Conservation (phyloP, 2,329 filamentous ascomycete genomes). For the Pseudomassariella vexata region DNA sequence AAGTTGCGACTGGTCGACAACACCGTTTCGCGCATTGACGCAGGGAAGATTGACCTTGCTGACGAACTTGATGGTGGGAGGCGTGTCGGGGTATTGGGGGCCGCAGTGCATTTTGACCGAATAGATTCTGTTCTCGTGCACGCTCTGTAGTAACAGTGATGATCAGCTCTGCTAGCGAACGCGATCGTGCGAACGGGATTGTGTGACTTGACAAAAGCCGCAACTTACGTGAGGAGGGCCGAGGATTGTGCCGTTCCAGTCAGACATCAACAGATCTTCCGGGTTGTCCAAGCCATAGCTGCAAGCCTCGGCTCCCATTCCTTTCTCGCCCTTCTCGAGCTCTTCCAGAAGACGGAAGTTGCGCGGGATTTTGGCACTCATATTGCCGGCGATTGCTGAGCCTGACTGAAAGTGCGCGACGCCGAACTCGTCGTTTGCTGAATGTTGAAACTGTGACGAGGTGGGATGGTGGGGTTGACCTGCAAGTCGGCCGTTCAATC, state of each 20-base stretch:
- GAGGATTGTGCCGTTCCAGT: conserved; percentile 98
- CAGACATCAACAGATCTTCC: conserved; percentile 92
- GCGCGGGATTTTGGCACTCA: conserved; percentile 71
- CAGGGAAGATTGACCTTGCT: conserved; percentile 96
- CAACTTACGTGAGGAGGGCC: conserved; percentile 84
- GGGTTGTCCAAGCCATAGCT: conserved; percentile 93
- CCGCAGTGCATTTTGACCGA: conserved; percentile 96
- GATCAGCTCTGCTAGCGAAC: too few relatives aligned
- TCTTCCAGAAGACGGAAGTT: conserved; percentile 97
- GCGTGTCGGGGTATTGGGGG: conserved; percentile 78
- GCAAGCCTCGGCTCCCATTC: conserved; percentile 90
- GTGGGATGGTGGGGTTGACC: too few relatives aligned
- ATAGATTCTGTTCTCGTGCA: conserved; percentile 98
- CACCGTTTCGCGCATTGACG: conserved; percentile 72
- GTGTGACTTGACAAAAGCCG: too few relatives aligned
- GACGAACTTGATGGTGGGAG: conserved; percentile 86
- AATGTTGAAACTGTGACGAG: too few relatives aligned
- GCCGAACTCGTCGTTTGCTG: too few relatives aligned
- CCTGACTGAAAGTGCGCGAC: too few relatives aligned
- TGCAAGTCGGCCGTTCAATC: too few relatives aligned
- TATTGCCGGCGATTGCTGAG: conserved; percentile 9
- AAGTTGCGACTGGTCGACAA: conserved; percentile 79
- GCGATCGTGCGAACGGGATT: too few relatives aligned
- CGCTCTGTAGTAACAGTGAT: conserved; percentile 53
- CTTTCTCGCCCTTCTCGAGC: conserved; percentile 98